Conservation (phyloP, 495 filamentous ascomycete species). For the Neurospora tetrasperma region DNA sequence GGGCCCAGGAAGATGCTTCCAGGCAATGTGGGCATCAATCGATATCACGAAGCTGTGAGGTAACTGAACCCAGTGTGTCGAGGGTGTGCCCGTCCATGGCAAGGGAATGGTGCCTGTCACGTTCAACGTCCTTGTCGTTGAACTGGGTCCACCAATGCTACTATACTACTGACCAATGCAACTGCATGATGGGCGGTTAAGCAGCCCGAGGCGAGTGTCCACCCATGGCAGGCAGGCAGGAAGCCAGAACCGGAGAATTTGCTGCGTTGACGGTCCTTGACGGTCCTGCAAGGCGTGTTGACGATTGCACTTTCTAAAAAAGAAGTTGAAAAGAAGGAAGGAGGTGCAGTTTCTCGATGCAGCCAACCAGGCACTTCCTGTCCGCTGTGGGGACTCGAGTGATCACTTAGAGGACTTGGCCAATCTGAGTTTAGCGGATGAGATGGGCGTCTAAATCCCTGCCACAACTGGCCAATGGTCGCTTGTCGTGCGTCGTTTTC, state of each 20-base stretch:
- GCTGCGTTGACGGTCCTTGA: neutral
- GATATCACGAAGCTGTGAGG: constrained; percentile 17
- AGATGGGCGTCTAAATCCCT: constrained; percentile 36
- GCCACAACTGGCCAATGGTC: constrained; percentile 23
- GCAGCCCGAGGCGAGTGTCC: neutral
- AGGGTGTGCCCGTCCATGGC: neutral
- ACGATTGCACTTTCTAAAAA: neutral
- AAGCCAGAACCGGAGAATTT: neutral
- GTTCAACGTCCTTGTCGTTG: neutral
- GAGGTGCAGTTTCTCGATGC: neutral
- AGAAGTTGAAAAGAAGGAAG: neutral
- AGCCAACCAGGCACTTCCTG: neutral
- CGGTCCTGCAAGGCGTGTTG: neutral
- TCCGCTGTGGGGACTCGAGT: constrained; percentile 16
- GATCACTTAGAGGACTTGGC: constrained; percentile 17
- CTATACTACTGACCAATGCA: constrained; percentile 10
- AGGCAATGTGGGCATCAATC: constrained; percentile 3
- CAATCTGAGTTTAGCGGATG: constrained; percentile 9
- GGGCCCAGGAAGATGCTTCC: constrained; percentile 3
- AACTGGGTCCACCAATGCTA: constrained; percentile 12
- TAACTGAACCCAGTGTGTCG: neutral
- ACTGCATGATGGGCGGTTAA: constrained; percentile 39
- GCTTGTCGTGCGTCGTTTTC: constrained; percentile 12
- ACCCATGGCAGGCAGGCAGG: neutral
- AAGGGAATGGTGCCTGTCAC: constrained; percentile 4